These are phyloP conservation scores for Phytophthora sansomeana DNA, from an alignment of 352 stramenopile genomes.

Conservation along the genomic window DNA sequence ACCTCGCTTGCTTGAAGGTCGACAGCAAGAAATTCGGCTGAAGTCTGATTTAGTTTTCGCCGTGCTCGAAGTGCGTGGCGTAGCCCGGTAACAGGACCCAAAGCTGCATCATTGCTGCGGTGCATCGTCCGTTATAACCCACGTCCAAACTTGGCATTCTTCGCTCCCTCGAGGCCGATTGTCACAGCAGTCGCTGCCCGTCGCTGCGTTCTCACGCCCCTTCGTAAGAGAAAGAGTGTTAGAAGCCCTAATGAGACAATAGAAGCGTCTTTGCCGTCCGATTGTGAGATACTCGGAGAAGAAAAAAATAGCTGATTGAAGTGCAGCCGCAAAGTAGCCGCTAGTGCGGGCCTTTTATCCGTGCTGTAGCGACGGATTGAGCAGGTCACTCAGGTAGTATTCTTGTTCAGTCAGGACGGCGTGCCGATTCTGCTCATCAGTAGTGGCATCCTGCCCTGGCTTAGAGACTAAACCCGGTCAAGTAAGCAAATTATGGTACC, in stretches of 20 bases:
- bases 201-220: background rate
- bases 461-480: too few relatives aligned
- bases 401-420: too few relatives aligned
- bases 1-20: background rate
- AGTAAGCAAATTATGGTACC: too few relatives aligned
- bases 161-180: background rate
- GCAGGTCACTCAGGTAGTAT: too few relatives aligned
- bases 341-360: too few relatives aligned
- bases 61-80: background rate
- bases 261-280: background rate
- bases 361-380: too few relatives aligned
- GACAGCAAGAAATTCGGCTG: background rate
- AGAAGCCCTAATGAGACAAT: background rate
- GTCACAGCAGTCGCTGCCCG: background rate
- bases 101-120: too few relatives aligned
- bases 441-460: too few relatives aligned
- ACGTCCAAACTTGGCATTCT: background rate
- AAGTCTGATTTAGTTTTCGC: background rate
- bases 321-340: too few relatives aligned
- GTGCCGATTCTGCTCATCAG: too few relatives aligned
- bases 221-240: background rate
- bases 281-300: background rate
- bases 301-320: too few relatives aligned
- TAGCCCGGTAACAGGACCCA: too few relatives aligned
- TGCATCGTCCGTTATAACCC: background rate